These are phyloP conservation scores for Aspergillus fijiensis DNA, from an alignment of 2,329 filamentous ascomycete genomes.

Conservation along the genomic window DNA sequence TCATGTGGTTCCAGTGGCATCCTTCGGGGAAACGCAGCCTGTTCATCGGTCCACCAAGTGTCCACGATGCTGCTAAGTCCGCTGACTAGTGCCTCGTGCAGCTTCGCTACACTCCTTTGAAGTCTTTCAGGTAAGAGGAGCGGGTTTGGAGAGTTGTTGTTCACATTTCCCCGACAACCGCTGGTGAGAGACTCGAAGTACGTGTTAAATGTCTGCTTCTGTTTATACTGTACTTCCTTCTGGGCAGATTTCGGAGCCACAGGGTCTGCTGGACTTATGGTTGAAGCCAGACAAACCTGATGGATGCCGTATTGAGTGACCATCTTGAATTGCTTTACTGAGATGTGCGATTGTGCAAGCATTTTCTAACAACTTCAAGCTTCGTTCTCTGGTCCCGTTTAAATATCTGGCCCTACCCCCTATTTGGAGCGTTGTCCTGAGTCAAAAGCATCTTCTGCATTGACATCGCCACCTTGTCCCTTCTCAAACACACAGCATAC, in stretches of 20 bases:
- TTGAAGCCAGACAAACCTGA: background rate
- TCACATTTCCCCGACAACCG: background rate
- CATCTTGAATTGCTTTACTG: background rate
- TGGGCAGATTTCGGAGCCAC: background rate
- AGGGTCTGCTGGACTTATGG: background rate
- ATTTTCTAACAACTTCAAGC: background rate
- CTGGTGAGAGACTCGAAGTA: background rate
- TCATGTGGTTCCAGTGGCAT: conserved; percentile 30
- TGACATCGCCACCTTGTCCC: background rate
- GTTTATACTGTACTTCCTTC: background rate
- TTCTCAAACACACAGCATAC: background rate
- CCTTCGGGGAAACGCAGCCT: conserved; percentile 22
- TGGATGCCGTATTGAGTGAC: background rate
- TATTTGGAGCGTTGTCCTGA: background rate
- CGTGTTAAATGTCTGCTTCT: background rate
- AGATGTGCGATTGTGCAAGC: background rate
- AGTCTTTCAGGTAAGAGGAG: background rate
- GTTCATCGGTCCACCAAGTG: conserved; percentile 28
- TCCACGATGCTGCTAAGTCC: conserved; percentile 27
- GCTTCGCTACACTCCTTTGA: background rate
- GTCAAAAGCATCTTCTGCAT: background rate
- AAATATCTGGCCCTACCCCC: background rate
- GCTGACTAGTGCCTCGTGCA: conserved; percentile 21
- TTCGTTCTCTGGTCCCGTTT: background rate
- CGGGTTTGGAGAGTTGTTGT: background rate